These are phyloP conservation scores for Areca catechu DNA, from an alignment of 176 grass and related monocot species.

Conservation along the genomic window DNA sequence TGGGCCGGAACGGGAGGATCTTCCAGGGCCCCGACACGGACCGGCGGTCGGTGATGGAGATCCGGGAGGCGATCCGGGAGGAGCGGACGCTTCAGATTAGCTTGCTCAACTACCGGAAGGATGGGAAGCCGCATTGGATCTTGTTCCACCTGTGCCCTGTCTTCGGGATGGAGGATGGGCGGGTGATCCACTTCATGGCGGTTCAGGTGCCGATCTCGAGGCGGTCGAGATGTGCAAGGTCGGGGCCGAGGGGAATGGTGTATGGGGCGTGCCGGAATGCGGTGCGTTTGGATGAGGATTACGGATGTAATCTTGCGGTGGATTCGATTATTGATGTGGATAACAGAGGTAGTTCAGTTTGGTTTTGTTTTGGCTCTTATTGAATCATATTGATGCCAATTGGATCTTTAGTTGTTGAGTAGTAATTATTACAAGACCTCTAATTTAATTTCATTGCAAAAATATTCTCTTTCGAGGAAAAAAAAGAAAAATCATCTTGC, in stretches of 20 bases:
- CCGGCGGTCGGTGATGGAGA: slow-evolving; percentile 43
- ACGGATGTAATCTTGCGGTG: slow-evolving; percentile 31
- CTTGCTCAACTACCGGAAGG: slow-evolving; percentile 78
- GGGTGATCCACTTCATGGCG: slow-evolving; percentile 72
- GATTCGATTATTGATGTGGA: slow-evolving; percentile 49
- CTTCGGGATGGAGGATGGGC: slow-evolving; percentile 48
- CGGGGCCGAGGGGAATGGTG: neutral
- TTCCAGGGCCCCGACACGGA: slow-evolving; percentile 84
- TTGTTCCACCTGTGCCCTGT: slow-evolving; percentile 78
- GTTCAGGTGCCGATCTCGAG: slow-evolving; percentile 65
- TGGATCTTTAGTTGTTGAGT: too few relatives aligned
- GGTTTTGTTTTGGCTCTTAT: too few relatives aligned
- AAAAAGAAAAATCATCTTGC: too few relatives aligned
- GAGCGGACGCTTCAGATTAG: slow-evolving; percentile 45
- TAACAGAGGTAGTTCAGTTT: slow-evolving; percentile 48
- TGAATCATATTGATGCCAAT: too few relatives aligned
- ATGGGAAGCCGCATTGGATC: slow-evolving; percentile 71
- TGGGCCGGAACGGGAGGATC: slow-evolving; percentile 65
- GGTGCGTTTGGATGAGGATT: slow-evolving; percentile 32
- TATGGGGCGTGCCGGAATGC: slow-evolving; percentile 58
- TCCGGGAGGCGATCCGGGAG: slow-evolving; percentile 64
- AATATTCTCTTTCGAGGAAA: too few relatives aligned
- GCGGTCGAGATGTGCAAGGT: neutral
- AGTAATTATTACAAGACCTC: too few relatives aligned
- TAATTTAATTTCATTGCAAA: too few relatives aligned